Evolutionary conservation across 352 stramenopile species (phyloP), one percentile per base, ranked within the genome.

Genomic region (Bremia lactucae): DNA sequence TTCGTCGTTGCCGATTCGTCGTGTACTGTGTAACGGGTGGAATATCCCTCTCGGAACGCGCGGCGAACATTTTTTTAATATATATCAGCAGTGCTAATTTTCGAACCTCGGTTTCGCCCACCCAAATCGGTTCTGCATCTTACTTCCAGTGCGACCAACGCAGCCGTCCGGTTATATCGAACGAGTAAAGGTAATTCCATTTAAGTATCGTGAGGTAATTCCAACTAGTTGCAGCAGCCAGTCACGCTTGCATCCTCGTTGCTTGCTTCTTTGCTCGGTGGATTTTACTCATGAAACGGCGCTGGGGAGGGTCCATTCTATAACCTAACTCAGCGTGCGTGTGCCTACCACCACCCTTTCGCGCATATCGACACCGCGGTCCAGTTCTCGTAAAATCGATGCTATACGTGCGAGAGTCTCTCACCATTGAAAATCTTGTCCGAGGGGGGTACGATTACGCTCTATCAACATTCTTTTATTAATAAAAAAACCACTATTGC

Each of bases 1-100:
- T 31, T 29, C 20, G 9, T 29, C 26, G 40, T 46, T 46, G 19
- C 18, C 16, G 19, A 16, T 19, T 50, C 22, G 33, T 14, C 43
- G 31, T 18, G 16, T 31, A 29, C 20, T 16, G 42, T 41, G 42
- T 42, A 49, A 49, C 42, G 42, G 42, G 23, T 41, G 31, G 9
- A 10, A 7, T 31, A 28, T n/a, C 29, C 19, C 26, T 49, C 31
- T 22, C 22, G 42, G 42, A 49, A 49, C 31, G 23, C 31, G 31
- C 42, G 11, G 14, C 31, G 42, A 49, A 49, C 28, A 18, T 34
- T 42, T 49, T 21, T 22, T 15, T 18, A 22, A 49, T 42, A 31
- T 22, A 49, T 42, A 48, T 48, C 41, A 48, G 41, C 31, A 19
- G 4, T 5, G 10, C 15, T 6, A 24, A 41, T 36, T 42, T 42